A percentile compares a stretch with the other conserved stretches of the same genome.
Evolutionary conservation across 805 yeast genomes (phyloP).

Genomic region (Lipomyces spencermartinsiae): DNA sequence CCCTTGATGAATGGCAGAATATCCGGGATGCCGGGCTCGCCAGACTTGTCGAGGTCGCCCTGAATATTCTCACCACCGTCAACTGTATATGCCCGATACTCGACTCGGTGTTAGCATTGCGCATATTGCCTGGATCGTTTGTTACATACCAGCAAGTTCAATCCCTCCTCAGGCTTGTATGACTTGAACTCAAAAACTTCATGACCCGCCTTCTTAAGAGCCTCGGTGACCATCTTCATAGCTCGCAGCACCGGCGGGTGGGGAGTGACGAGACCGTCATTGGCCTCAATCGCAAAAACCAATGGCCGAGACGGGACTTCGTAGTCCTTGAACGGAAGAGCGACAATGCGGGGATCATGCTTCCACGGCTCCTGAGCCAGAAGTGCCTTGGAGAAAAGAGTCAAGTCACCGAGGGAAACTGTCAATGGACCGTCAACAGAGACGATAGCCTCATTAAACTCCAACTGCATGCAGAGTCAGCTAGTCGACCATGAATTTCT

Average conservation of each 20-base stretch:
- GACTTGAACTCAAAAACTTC: conserved; percentile 58
- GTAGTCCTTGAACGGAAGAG: conserved; percentile 48
- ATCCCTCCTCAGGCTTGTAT: conserved; percentile 38
- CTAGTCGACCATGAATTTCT: conserved; percentile 19
- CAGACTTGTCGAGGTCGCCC: conserved; percentile 35
- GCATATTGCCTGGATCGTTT: neutral
- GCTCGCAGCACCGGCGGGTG: conserved; percentile 59
- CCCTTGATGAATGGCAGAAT: conserved; percentile 33
- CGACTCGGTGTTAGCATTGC: neutral
- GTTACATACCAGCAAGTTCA: conserved; percentile 15
- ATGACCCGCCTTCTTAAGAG: conserved; percentile 51
- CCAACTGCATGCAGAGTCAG: conserved; percentile 44
- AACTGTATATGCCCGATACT: conserved; percentile 36
- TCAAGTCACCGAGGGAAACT: conserved; percentile 57
- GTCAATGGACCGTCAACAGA: conserved; percentile 65
- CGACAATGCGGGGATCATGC: conserved; percentile 51
- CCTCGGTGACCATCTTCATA: conserved; percentile 46
- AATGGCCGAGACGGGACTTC: conserved; percentile 48
- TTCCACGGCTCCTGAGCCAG: conserved; percentile 52
- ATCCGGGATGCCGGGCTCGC: conserved; percentile 39
- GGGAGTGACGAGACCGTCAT: conserved; percentile 56
- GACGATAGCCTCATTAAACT: conserved; percentile 49
- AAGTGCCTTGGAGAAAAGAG: conserved; percentile 54
- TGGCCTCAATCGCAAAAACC: conserved; percentile 51
- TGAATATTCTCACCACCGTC: conserved; percentile 38